Evolutionary conservation across 208 protist genomes (phyloP).

Genomic region (Phytomonas francai): DNA sequence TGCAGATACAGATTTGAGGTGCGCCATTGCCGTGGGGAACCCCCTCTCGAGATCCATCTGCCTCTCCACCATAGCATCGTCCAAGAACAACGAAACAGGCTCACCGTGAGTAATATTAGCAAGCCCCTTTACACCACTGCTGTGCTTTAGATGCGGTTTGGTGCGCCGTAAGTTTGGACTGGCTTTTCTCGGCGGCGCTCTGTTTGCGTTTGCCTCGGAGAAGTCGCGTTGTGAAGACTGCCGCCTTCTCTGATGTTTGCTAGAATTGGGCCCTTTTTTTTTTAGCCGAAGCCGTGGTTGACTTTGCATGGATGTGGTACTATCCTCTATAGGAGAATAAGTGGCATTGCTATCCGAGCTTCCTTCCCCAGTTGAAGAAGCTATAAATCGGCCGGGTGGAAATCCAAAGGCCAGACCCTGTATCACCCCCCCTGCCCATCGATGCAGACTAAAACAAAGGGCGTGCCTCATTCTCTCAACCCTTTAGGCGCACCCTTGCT

Average conservation of each 20-base stretch:
- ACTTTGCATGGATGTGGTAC: not conserved
- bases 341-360: not conserved
- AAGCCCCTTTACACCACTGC: not conserved
- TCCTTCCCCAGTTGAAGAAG: not conserved
- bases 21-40: conserved; percentile 60
- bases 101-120: not conserved
- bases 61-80: conserved; percentile 30
- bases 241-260: not conserved
- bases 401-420: not conserved
- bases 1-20: conserved; percentile 35
- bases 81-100: conserved; percentile 33
- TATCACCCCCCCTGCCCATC: not conserved
- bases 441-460: not conserved
- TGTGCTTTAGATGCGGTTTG: not conserved
- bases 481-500: not conserved
- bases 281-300: not conserved
- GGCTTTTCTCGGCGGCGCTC: not conserved
- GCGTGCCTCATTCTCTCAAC: not conserved
- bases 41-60: conserved; percentile 56
- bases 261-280: not conserved
- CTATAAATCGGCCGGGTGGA: not conserved
- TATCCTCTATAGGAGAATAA: not conserved
- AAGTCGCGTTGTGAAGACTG: not conserved
- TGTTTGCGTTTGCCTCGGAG: not conserved
- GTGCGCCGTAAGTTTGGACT: not conserved